A percentile compares a stretch with the other conserved stretches of the same genome.
Evolutionary conservation across 2,329 filamentous ascomycete species (phyloP).

Genomic region (Lecanicillium sp.): DNA sequence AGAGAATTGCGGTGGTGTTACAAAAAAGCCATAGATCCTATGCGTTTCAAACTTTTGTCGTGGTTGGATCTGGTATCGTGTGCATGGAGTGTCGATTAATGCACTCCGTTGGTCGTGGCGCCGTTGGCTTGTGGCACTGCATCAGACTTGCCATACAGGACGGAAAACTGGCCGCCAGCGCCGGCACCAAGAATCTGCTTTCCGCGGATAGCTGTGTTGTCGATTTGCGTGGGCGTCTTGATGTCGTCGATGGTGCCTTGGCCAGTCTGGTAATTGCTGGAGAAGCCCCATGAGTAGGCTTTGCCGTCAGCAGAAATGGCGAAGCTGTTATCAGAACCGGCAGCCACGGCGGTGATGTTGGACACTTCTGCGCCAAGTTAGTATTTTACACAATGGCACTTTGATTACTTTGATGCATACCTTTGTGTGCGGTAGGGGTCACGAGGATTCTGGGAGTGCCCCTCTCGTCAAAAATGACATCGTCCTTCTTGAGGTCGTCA

Average conservation of each 20-base stretch:
- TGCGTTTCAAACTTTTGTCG: no score
- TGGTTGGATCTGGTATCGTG: conserved; percentile 5
- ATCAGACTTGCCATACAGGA: conserved; percentile 43
- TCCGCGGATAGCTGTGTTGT: conserved; percentile 74
- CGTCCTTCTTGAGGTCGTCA: conserved; percentile 37
- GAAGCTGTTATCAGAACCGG: conserved; percentile 67
- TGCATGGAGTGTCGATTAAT: conserved; percentile 6
- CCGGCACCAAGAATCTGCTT: conserved; percentile 72
- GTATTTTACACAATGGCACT: not conserved
- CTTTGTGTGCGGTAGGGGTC: conserved; percentile 30
- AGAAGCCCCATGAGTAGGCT: conserved; percentile 76
- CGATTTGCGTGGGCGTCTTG: conserved; percentile 66
- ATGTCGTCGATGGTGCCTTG: conserved; percentile 74
- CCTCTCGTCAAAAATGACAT: conserved; percentile 55
- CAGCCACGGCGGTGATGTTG: conserved; percentile 46
- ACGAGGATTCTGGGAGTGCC: conserved; percentile 58
- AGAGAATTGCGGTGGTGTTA: no score
- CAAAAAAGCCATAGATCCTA: no score
- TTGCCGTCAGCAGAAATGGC: conserved; percentile 63
- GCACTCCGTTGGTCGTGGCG: conserved; percentile 21
- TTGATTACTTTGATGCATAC: conserved; percentile 21
- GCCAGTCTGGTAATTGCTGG: conserved; percentile 71
- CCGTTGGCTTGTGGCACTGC: conserved; percentile 11
- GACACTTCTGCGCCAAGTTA: conserved; percentile 32
- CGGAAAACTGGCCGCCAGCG: conserved; percentile 78